A percentile compares a stretch with the other conserved stretches of the same genome.
These are phyloP conservation scores for Hura crepitans DNA, from an alignment of 441 rosid genomes.

Conservation along the genomic window DNA sequence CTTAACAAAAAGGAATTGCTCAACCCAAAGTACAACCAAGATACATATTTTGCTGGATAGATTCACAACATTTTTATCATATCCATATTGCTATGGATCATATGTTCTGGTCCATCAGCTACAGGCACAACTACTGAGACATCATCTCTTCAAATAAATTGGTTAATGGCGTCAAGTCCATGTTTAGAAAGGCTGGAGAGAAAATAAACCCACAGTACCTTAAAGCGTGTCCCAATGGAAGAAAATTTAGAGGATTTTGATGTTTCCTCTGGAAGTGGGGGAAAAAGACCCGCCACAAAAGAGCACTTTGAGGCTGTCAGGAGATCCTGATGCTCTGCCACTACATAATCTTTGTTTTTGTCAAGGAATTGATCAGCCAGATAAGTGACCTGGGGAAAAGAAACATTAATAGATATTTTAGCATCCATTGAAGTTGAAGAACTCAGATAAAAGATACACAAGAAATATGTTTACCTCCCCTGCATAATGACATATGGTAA, in stretches of 20 bases:
- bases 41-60: too few relatives aligned
- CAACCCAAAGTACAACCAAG: too few relatives aligned
- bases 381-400: constrained; percentile 65
- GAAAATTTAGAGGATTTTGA: constrained; percentile 94
- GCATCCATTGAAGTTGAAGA: constrained; percentile 10
- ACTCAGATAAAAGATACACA: constrained; percentile 16
- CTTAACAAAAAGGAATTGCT: background rate
- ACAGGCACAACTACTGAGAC: background rate
- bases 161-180: background rate
- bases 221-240: constrained; percentile 94
- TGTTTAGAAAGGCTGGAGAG: constrained; percentile 1
- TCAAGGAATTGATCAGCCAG: constrained; percentile 94
- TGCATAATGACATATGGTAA: constrained; percentile 86
- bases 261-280: constrained; percentile 83
- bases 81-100: background rate
- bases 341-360: constrained; percentile 98
- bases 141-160: constrained; percentile 9
- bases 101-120: background rate
- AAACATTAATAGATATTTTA: constrained; percentile 16
- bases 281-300: constrained; percentile 91
- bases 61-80: constrained; percentile 1
- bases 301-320: constrained; percentile 70
- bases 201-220: constrained; percentile 45
- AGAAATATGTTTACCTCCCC: constrained; percentile 63
- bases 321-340: constrained; percentile 94